These are phyloP conservation scores for Solanum hybrid DNA, from an alignment of 305 asterid genomes.

Conservation along the genomic window DNA sequence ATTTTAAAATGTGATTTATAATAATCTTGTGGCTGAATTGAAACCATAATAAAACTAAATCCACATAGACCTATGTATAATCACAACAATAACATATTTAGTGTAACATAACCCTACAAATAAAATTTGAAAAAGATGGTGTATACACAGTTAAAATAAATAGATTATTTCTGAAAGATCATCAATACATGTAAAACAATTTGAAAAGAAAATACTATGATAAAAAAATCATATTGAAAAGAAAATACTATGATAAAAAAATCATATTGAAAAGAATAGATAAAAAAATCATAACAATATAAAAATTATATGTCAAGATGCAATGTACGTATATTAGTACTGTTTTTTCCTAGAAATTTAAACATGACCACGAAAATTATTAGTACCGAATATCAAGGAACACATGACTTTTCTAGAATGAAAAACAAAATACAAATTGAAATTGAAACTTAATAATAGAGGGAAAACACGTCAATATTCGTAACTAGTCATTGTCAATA, in stretches of 20 bases:
- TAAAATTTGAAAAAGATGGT: too few species aligned
- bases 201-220: neutral
- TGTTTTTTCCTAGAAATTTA: neutral
- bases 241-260: neutral
- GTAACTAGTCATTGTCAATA: neutral
- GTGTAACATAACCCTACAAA: too few species aligned
- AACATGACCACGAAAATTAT: neutral
- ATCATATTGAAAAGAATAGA: neutral
- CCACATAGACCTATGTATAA: neutral
- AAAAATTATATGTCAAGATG: neutral
- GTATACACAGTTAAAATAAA: too few species aligned
- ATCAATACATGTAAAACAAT: too few species aligned
- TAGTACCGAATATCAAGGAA: neutral
- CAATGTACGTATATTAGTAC: neutral
- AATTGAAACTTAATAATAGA: neutral
- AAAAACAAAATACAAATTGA: neutral
- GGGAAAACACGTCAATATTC: neutral
- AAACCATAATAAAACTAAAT: neutral
- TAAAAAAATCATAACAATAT: neutral
- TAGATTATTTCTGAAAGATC: too few species aligned
- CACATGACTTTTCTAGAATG: neutral
- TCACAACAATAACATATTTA: neutral
- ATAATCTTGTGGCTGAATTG: neutral
- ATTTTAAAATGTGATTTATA: neutral
- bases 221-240: neutral